Conservation (phyloP, 495 filamentous ascomycete species). For the Xylaria castorea region DNA sequence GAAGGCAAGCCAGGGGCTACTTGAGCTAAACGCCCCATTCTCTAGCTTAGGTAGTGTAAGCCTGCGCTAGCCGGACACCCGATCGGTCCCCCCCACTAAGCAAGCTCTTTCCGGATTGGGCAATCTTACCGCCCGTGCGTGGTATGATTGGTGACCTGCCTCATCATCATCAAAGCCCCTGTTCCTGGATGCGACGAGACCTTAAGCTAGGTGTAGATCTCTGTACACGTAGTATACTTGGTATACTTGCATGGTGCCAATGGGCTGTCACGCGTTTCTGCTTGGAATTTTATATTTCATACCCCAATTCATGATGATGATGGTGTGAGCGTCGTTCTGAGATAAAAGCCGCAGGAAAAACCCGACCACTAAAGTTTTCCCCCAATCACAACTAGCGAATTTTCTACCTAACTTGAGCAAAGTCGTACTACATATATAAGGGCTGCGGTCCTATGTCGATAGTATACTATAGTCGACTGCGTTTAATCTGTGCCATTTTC, state of each 20-base stretch:
- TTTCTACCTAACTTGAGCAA: not conserved
- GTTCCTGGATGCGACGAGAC: slow-evolving; percentile 16
- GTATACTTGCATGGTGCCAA: not conserved
- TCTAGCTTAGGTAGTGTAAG: not conserved
- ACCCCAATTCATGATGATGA: slow-evolving; percentile 1
- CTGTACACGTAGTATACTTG: slow-evolving; percentile 5
- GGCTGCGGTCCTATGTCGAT: not conserved
- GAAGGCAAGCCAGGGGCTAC: not conserved
- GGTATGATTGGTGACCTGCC: slow-evolving; percentile 12
- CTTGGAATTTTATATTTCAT: not conserved
- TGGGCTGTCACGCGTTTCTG: not conserved
- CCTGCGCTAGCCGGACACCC: slow-evolving; percentile 21
- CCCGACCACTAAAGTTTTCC: not conserved
- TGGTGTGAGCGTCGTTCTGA: slow-evolving; percentile 17
- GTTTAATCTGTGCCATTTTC: slow-evolving; percentile 8
- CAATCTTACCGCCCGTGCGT: slow-evolving; percentile 16
- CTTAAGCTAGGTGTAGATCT: slow-evolving; percentile 5
- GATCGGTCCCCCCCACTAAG: slow-evolving; percentile 1
- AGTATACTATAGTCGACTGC: not conserved
- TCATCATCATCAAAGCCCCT: slow-evolving; percentile 16
- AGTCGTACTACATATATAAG: not conserved
- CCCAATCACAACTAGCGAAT: not conserved
- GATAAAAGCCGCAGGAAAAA: not conserved
- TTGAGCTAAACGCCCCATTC: not conserved
- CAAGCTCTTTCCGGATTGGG: slow-evolving; percentile 21